Evolutionary conservation across 192 early-diverging fungal species (phyloP), one percentile per base, ranked within the genome.

Genomic region (Globomyces pollinis-pini): DNA sequence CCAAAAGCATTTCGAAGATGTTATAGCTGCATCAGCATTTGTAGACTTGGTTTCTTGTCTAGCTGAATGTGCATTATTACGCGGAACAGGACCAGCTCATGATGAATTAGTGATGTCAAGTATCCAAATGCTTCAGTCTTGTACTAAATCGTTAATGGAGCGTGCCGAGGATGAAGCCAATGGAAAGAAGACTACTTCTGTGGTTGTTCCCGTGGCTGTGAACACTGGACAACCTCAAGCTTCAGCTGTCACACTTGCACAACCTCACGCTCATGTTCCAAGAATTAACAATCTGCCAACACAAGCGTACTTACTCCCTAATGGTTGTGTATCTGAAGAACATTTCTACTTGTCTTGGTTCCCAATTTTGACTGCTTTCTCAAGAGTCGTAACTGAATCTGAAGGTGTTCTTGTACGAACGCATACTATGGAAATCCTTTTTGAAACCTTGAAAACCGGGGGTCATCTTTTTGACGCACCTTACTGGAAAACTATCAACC

Each of bases 321-420:
- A 59, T 49, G 78, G 78, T 9, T 26, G 63, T 12, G 68, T 80
- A 8, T 53, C 63, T 56, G 78, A 80, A 50, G 78, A 80, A 16
- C 78, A 80, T 45, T 80, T 77, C 51, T 73, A 69, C 54, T 49
- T 80, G 13, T 74, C 74, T 41, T 80, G 78, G 78, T 80, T 78
- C 60, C 78, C 78, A 8, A 73, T 80, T 36, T 69, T 80, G 20
- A 73, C 78, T 13, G 67, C 74, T 15, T 69, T 77, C 20, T 75
- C 75, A n/a, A 58, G 75, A 21, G 67, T 80, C 33, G 62, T 72
- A 1, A 71, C 67, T 52, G 78, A 74, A 28, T 77, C 75, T 6
- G 65, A 67, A 16, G 60, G 57, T 50, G 38, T 65, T 6, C 23
- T 42, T 4, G 71, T 80, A 2, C 47, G 73, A 4, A 78, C 78